Conservation (phyloP, 495 filamentous ascomycete species). For the Pseudomonodictys pantanalensis region DNA sequence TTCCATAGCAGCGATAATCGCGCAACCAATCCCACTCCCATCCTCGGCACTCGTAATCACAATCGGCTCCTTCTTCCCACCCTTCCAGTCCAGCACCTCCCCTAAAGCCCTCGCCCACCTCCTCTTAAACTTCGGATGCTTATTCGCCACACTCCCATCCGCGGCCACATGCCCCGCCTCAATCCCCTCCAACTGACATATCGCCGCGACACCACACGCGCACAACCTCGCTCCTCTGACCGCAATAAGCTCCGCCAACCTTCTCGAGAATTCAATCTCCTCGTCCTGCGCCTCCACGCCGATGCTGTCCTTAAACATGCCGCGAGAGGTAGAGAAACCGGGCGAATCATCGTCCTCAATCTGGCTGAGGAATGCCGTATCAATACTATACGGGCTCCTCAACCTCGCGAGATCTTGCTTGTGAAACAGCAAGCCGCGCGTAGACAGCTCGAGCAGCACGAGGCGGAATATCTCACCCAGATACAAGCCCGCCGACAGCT, state of each 20-base stretch:
- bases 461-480: conserved; percentile 93
- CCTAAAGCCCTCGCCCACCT: conserved; percentile 82
- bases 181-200: conserved; percentile 88
- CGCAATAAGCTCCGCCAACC: conserved; percentile 86
- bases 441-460: conserved; percentile 74
- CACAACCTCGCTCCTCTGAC: conserved; percentile 89
- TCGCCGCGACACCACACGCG: conserved; percentile 88
- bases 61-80: conserved; percentile 71
- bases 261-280: conserved; percentile 80
- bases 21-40: conserved; percentile 77
- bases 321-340: conserved; percentile 79
- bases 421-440: conserved; percentile 60
- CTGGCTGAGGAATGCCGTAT: conserved; percentile 84
- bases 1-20: not conserved
- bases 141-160: conserved; percentile 96
- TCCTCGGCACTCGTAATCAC: conserved; percentile 84
- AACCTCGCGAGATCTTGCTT: conserved; percentile 66
- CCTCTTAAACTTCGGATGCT: conserved; percentile 95
- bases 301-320: conserved; percentile 71
- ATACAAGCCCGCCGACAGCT: conserved; percentile 95
- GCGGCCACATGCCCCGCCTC: conserved; percentile 92
- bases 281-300: conserved; percentile 61
- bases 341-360: conserved; percentile 94
- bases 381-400: conserved; percentile 72
- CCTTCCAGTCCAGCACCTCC: conserved; percentile 89